Evolutionary conservation across 2,329 filamentous ascomycete species (phyloP), one percentile per base, ranked within the genome.

Genomic region (Didymellaceae sp.): DNA sequence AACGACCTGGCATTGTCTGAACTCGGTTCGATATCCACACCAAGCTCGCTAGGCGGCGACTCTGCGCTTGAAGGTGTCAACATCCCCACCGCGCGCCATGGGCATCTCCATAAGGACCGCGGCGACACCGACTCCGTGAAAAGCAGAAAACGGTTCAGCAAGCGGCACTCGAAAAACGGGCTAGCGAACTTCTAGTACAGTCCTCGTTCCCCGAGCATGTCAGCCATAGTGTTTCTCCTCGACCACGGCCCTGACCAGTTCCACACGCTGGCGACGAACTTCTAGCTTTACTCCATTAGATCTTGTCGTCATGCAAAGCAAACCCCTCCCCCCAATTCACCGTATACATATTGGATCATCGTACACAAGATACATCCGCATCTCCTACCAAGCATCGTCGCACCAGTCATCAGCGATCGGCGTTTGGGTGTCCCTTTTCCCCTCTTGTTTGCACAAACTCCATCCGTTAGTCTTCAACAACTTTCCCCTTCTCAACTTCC

Each of bases 131-230:
- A 82, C 42, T 82, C 80, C n/a, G 63, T 80, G 13, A 85, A 83
- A 68, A 81, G 81, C 39, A 78, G 80, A 60, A 86, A 85, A 67
- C 75, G 84, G 39, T 97, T 97, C 75, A 96, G 91, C 76, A 94
- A 94, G 75, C 82, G 93, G 61, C 91, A 96, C 75, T 95, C 90
- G 13, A 96, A 95, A 76, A 96, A 91, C 72, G 92, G 93, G n/a
- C 82, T 96, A 39, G 91, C 91, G 21, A 89, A 92, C 39, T 96
- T 97, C 70, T 96, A 73, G 74, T 50, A 41, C 52, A 41, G 16
- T 40, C 26, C 31, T 11, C 38, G 16, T 13, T 18, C 42, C 25
- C 38, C 13, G 17, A 16, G 20, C 20, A 7, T 18, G 18, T 26
- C 24, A 22, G 45, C 33, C 18, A 14, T 8, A 10, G 34, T 24